Percentiles rank a stretch among this genome's conserved stretches.
Evolutionary conservation across 1,139 yeast genomes (phyloP).

Genomic region (Yarrowia galli): DNA sequence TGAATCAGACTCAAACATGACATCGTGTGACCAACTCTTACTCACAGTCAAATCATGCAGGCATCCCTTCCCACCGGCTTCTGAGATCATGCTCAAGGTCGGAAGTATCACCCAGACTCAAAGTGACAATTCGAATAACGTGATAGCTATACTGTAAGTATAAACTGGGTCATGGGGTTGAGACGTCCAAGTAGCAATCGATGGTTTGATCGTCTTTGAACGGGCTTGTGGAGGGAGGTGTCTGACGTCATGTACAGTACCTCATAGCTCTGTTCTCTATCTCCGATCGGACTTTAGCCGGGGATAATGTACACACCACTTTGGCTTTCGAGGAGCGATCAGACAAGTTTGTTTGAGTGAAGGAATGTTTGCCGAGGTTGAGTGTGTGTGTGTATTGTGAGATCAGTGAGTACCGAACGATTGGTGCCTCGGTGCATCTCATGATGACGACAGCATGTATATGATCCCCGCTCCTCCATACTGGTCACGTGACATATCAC

Average conservation of each 20-base stretch:
- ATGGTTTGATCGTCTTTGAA: no score
- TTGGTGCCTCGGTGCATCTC: no score
- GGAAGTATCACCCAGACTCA: background rate
- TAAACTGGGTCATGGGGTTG: background rate
- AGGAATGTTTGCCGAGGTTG: background rate
- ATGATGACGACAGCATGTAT: no score
- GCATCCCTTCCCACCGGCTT: background rate
- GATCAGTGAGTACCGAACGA: no score
- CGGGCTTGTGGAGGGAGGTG: no score
- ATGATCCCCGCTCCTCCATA: no score
- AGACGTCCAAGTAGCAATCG: background rate
- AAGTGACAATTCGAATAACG: background rate
- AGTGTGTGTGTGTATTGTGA: no score
- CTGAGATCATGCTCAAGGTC: background rate
- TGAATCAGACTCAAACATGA: background rate
- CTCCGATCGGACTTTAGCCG: conserved; percentile 19
- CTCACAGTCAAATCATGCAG: no score
- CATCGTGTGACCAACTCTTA: background rate
- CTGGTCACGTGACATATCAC: background rate
- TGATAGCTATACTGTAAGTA: no score
- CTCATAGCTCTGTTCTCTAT: no score
- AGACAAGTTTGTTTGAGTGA: background rate
- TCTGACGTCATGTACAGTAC: no score
- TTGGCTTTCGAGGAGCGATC: conserved; percentile 20
- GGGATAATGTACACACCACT: conserved; percentile 4